Evolutionary conservation across 306 rosid species (phyloP).

Genomic region (Argentina anserina): DNA sequence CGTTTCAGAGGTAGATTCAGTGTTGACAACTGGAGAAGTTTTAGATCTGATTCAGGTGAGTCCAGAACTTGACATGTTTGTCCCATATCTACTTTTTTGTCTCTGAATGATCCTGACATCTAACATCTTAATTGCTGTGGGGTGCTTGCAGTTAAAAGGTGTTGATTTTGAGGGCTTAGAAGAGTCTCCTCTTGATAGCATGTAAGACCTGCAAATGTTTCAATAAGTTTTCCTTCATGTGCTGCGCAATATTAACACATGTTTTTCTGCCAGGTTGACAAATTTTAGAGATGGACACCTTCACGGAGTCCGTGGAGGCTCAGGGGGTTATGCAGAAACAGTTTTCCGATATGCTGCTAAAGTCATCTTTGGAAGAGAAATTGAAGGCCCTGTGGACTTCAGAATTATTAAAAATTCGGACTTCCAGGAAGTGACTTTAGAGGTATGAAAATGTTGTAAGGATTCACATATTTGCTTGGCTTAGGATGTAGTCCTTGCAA

Average conservation of each 20-base stretch:
- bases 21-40: slow-evolving; percentile 89
- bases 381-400: slow-evolving; percentile 70
- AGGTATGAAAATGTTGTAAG: slow-evolving; percentile 39
- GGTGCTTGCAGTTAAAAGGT: slow-evolving; percentile 59
- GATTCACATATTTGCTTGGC: not conserved
- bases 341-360: slow-evolving; percentile 73
- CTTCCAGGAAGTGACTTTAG: slow-evolving; percentile 81
- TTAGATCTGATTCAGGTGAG: slow-evolving; percentile 85
- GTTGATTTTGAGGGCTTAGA: slow-evolving; percentile 64
- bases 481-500: slow-evolving; percentile 15
- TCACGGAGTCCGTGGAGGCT: slow-evolving; percentile 81
- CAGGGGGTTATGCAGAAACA: slow-evolving; percentile 93
- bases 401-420: slow-evolving; percentile 67
- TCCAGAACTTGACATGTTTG: slow-evolving; percentile 11
- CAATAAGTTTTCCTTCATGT: slow-evolving; percentile 2
- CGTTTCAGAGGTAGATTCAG: slow-evolving; percentile 85
- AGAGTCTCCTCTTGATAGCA: slow-evolving; percentile 69
- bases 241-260: slow-evolving; percentile 6
- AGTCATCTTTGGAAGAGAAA: slow-evolving; percentile 64
- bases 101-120: not conserved
- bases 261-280: slow-evolving; percentile 55
- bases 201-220: slow-evolving; percentile 39
- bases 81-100: slow-evolving; percentile 10
- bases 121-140: not conserved
- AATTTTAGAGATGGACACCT: slow-evolving; percentile 65